phyloP scores from a whole-genome alignment of 495 filamentous ascomycete species.

The Cercophora samala region DNA sequence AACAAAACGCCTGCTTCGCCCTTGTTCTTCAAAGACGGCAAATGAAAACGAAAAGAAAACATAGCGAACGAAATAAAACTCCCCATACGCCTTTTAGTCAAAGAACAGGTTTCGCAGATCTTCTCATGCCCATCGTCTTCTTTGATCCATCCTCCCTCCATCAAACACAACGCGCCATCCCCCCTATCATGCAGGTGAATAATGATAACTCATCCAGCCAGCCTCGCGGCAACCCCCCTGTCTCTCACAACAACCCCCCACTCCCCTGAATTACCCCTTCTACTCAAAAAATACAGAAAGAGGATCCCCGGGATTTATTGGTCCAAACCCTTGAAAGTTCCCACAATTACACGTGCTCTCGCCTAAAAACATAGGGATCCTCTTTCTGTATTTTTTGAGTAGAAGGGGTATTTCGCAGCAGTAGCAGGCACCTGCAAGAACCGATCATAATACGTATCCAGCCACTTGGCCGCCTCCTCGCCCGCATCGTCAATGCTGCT shows the following conservation, averaged over 20 bases:
- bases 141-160: background rate
- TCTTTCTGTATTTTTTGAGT: no score
- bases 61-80: background rate
- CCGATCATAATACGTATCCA: conserved; percentile 58
- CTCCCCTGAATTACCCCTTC: no score
- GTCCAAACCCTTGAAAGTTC: no score
- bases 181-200: no score
- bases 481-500: conserved; percentile 42
- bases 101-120: background rate
- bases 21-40: background rate
- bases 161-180: background rate
- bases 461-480: conserved; percentile 48
- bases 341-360: no score
- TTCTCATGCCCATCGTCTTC: background rate
- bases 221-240: no score
- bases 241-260: no score
- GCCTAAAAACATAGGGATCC: no score
- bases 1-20: background rate
- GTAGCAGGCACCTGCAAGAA: conserved; percentile 44
- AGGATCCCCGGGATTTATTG: no score
- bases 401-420: background rate
- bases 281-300: no score
- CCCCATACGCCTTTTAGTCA: conserved; percentile 8
- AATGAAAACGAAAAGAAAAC: background rate
- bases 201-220: no score